Evolutionary conservation across 495 filamentous ascomycete genomes (phyloP).

Genomic region (Trichocladium antarcticum): DNA sequence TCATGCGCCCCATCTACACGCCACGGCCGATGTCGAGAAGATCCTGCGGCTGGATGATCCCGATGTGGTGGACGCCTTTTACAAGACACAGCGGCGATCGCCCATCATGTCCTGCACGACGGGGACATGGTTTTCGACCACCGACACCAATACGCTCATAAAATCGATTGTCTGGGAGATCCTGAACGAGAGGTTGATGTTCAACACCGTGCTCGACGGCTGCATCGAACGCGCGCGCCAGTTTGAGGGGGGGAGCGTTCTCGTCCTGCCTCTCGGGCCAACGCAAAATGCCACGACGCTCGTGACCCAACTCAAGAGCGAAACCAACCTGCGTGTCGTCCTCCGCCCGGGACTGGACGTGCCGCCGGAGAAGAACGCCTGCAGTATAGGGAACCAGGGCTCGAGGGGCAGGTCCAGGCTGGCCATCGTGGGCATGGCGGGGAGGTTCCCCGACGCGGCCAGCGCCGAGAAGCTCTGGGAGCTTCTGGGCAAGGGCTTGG

Average conservation of each 20-base stretch:
- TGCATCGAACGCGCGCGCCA: constrained; percentile 35
- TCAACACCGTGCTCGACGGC: constrained; percentile 47
- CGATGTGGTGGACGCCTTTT: constrained; percentile 30
- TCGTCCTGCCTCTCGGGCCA: constrained; percentile 44
- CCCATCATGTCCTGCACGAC: constrained; percentile 49
- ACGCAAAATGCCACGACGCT: constrained; percentile 39
- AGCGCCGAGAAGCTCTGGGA: constrained; percentile 61
- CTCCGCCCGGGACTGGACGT: constrained; percentile 28
- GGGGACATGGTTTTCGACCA: constrained; percentile 36
- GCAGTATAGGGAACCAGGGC: constrained; percentile 35
- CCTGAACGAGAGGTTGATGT: constrained; percentile 45
- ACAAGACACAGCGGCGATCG: constrained; percentile 39
- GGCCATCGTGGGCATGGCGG: constrained; percentile 69
- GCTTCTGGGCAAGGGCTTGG: constrained; percentile 54
- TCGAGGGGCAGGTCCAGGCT: constrained; percentile 36
- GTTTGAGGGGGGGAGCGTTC: constrained; percentile 33
- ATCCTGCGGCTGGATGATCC: constrained; percentile 42
- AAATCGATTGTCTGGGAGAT: constrained; percentile 47
- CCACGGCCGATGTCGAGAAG: constrained; percentile 45
- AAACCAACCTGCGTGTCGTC: constrained; percentile 33
- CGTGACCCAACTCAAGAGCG: constrained; percentile 27
- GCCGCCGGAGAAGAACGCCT: constrained; percentile 22
- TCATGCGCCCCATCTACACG: constrained; percentile 66
- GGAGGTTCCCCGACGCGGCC: constrained; percentile 60
- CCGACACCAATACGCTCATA: constrained; percentile 41